Conservation (phyloP, 2,329 filamentous ascomycete species). For the Neofusicoccum umdonicola region DNA sequence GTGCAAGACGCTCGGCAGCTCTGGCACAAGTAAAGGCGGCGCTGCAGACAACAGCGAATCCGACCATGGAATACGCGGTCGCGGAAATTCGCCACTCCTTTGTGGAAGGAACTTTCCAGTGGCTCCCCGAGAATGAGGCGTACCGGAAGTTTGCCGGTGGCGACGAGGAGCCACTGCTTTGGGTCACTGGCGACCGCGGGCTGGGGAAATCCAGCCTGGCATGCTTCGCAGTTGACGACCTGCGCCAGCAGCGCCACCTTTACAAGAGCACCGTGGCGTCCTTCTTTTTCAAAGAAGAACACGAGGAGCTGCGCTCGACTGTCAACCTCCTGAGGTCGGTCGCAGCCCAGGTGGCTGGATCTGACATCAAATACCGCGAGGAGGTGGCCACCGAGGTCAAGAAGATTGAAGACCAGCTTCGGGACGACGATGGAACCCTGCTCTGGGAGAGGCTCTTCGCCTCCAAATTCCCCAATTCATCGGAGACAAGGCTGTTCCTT, state of each 20-base stretch:
- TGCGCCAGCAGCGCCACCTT: constrained; percentile 3
- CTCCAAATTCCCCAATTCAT: constrained; percentile 22
- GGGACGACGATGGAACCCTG: constrained; percentile 23
- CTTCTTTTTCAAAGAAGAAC: constrained; percentile 41
- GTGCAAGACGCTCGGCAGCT: constrained; percentile 19
- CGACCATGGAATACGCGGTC: constrained; percentile 19
- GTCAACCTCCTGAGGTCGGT: constrained; percentile 28
- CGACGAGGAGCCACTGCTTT: constrained; percentile 23
- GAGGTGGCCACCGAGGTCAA: constrained; percentile 22
- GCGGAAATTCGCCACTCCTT: constrained; percentile 30
- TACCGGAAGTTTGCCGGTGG: constrained; percentile 31
- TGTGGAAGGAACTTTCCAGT: constrained; percentile 31
- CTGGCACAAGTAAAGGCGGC: constrained; percentile 21
- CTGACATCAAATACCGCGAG: constrained; percentile 31
- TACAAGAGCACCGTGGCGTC: constrained; percentile 23
- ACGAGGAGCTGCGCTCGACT: constrained; percentile 24
- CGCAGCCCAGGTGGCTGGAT: constrained; percentile 32
- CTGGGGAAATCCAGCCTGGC: constrained; percentile 37
- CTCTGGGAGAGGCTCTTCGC: constrained; percentile 24
- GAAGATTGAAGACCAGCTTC: constrained; percentile 21
- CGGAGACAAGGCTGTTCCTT: constrained; percentile 26
- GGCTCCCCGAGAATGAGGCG: constrained; percentile 29
- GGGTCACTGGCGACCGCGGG: constrained; percentile 31
- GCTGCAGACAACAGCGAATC: constrained; percentile 21
- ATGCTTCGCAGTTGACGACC: constrained; percentile 20